Base-by-base conservation (phyloP, 805 yeast genomes). In the Ogataea methanolica region DNA sequence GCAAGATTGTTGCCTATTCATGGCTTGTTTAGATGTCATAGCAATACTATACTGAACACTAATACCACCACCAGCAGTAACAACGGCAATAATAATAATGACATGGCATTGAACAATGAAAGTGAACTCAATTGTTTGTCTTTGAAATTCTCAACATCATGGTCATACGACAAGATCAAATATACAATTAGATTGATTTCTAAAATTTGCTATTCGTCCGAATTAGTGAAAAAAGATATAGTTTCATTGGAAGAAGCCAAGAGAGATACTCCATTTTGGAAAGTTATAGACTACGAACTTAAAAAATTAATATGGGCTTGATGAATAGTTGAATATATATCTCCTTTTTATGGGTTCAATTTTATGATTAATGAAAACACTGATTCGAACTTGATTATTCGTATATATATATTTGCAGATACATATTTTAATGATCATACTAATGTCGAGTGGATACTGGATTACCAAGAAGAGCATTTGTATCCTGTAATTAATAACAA, bases 261-360 rank as follows among this genome's bases (percentile, higher is more conserved):
- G 15, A 55, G 56, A 17, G 56, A 59, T 33, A 62, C 69, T 1
- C 59, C 71, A 8, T 46, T 69, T 5, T 63, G 71, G 58, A 65
- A 63, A 21, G 49, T 62, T 9, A 44, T 71, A 17, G 73, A 67
- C 47, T 60, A 70, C 45, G 62, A 60, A 39, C 50, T 71, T 44
- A 72, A 71, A 50, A 62, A 61, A 50, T 55, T 70, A 43, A 62
- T 72, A 0, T 72, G 76, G 76, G 72, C 55, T 2, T 54, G 44
- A 45, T 6, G 31, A 26, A 3, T 3, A 9, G 2, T 8, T 6
- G 31, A 26, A 26, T 26, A 12, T 26, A 26, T 17, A 19, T 23
- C 19, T 15, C 14, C 43, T 26, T 23, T 21, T 35, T 36, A 33
- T 34, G 6, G 26, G 12, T 31, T 17, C 29, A 19, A 11, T 9